Conservation (phyloP, 345 rosid species). For the Diplotaxis tenuifolia region DNA sequence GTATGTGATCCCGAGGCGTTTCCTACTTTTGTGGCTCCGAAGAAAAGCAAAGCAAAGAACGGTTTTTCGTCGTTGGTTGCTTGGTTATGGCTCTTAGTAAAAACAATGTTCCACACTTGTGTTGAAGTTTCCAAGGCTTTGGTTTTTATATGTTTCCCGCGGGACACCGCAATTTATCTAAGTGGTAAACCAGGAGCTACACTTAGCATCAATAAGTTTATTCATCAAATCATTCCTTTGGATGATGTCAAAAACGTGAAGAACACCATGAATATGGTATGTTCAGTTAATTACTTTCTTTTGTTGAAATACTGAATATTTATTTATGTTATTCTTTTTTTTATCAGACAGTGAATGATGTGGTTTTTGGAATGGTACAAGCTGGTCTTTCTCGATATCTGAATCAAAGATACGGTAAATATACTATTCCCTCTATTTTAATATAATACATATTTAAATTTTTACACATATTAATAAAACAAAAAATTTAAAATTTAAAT, state of each 20-base stretch:
- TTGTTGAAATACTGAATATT: background rate
- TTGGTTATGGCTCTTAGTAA: slow-evolving; percentile 39
- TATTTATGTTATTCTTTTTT: background rate
- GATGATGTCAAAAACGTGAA: slow-evolving; percentile 52
- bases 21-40: slow-evolving; percentile 39
- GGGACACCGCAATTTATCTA: slow-evolving; percentile 41
- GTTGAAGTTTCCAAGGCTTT: slow-evolving; percentile 42
- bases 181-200: slow-evolving; percentile 29
- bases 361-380: slow-evolving; percentile 54
- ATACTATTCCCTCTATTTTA: too few relatives aligned
- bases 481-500: too few relatives aligned
- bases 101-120: slow-evolving; percentile 45
- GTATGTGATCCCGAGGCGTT: slow-evolving; percentile 48
- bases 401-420: slow-evolving; percentile 46
- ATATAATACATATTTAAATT: too few relatives aligned
- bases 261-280: slow-evolving; percentile 20
- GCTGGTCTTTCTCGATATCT: slow-evolving; percentile 62
- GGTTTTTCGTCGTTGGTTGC: slow-evolving; percentile 27
- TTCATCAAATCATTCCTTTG: slow-evolving; percentile 39
- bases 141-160: slow-evolving; percentile 25
- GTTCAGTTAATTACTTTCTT: background rate
- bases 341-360: slow-evolving; percentile 66
- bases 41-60: background rate
- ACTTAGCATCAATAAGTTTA: slow-evolving; percentile 30
- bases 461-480: too few relatives aligned